phyloP scores from a whole-genome alignment of 2,329 filamentous ascomycete species.

The Intubia oerlemansii region DNA sequence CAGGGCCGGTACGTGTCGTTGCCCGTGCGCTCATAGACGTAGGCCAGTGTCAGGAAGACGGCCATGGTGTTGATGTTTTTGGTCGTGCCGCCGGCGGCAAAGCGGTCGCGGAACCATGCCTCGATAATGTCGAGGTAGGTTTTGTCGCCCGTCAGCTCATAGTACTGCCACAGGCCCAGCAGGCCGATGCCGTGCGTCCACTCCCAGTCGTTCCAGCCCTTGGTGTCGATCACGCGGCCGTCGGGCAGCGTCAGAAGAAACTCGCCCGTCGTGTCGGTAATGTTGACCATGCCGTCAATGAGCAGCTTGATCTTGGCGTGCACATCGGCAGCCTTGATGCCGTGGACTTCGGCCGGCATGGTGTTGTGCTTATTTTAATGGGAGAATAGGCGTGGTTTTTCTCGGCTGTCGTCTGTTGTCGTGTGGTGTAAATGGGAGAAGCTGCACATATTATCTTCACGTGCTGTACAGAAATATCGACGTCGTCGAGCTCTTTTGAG shows the following conservation, averaged over 20 bases:
- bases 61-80: constrained; percentile 82
- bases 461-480: too few species aligned
- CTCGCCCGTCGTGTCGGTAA: constrained; percentile 52
- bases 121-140: constrained; percentile 43
- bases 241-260: constrained; percentile 52
- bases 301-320: constrained; percentile 39
- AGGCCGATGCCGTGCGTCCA: constrained; percentile 66
- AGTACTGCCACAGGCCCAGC: constrained; percentile 68
- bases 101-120: constrained; percentile 49
- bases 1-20: constrained; percentile 52
- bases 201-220: constrained; percentile 70
- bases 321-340: constrained; percentile 24
- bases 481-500: too few species aligned
- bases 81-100: constrained; percentile 49
- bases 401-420: neutral
- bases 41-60: constrained; percentile 52
- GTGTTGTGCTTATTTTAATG: too few species aligned
- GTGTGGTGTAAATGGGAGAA: too few species aligned
- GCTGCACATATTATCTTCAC: too few species aligned
- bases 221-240: constrained; percentile 61
- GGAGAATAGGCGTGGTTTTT: too few species aligned
- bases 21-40: constrained; percentile 54
- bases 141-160: constrained; percentile 44
- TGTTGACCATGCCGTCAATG: constrained; percentile 56
- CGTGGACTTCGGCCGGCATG: constrained; percentile 22